Evolutionary conservation across 768 basidiomycete species (phyloP), one percentile per base, ranked within the genome.

Genomic region (Multifurca ochricompacta): DNA sequence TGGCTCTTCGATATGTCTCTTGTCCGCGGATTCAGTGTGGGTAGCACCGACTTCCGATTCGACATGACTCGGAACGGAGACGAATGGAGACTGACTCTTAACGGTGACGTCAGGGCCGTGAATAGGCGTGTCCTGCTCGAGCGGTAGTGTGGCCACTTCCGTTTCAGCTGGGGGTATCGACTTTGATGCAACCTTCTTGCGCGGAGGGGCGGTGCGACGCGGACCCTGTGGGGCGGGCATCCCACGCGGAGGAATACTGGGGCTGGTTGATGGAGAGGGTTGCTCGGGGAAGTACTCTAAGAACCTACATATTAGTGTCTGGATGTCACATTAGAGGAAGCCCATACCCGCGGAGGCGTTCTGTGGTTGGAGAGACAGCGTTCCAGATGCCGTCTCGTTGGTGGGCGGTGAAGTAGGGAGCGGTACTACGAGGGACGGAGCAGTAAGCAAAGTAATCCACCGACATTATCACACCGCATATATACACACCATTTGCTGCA

Each of bases 141-240:
- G 50, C 1, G 32, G 27, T 25, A 23, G 21, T 5, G 41, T 10
- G 8, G n/a, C 25, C 8, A 21, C 27, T 54, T 31, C 53, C 19
- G 35, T 16, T 19, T 54, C 55, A 14, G 45, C 13, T 23, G 50
- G 37, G 7, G 42, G 40, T 0, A 56, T 37, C 10, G 47, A 18
- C 37, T 56, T 55, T 37, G 53, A 40, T 10, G 53, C 6, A 19
- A 45, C 27, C 40, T 67, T 63, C 39, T 57, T 64, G 30, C 70
- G 65, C 8, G 72, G 71, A 16, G 69, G 69, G 5, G 66, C 66
- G 3, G 70, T 66, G 16, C 72, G 68, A 21, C 70, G 66, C 18
- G 72, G 70, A 10, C 65, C 66, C 7, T 71, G 68, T 3, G 71
- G 67, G 10, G 70, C 60, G 19, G 71, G 68, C 58, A 71, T 69